Conservation (phyloP, 2,329 filamentous ascomycete genomes). For the Sphaerostilbella broomeana region DNA sequence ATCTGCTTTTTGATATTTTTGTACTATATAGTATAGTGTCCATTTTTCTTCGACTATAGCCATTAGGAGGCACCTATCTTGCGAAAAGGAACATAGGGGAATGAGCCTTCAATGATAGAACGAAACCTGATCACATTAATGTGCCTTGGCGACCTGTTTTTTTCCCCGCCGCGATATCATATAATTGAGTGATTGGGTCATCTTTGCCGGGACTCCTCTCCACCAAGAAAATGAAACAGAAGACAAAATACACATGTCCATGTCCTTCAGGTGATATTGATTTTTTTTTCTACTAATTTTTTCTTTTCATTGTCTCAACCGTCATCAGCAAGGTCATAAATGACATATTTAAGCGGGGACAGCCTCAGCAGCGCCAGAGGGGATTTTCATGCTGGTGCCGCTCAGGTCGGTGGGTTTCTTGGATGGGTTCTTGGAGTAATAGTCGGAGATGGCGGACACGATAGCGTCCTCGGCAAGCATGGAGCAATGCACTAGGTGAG, state of each 20-base stretch:
- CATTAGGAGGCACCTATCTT: no score
- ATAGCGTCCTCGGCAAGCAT: slow-evolving; percentile 91
- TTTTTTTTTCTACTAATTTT: background rate
- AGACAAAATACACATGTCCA: background rate
- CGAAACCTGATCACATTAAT: no score
- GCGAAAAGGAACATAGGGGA: no score
- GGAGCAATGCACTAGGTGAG: slow-evolving; percentile 70
- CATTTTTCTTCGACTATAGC: no score
- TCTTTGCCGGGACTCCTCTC: no score
- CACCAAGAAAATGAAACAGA: background rate
- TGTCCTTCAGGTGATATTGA: slow-evolving; percentile 1
- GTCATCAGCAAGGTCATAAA: background rate
- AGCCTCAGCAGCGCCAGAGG: slow-evolving; percentile 40
- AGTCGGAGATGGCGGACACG: slow-evolving; percentile 84
- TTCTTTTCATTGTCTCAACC: background rate
- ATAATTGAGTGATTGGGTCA: no score
- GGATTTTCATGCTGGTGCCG: slow-evolving; percentile 63
- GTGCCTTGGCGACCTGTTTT: no score
- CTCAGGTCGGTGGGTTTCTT: slow-evolving; percentile 68
- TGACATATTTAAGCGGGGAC: slow-evolving; percentile 20
- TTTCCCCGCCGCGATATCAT: no score
- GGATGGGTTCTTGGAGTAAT: slow-evolving; percentile 72
- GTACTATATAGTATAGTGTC: no score
- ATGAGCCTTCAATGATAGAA: no score
- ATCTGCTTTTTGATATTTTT: no score